Evolutionary conservation across 2,329 filamentous ascomycete species (phyloP), one percentile per base, ranked within the genome.

Genomic region (Pseudogymnoascus sp.): DNA sequence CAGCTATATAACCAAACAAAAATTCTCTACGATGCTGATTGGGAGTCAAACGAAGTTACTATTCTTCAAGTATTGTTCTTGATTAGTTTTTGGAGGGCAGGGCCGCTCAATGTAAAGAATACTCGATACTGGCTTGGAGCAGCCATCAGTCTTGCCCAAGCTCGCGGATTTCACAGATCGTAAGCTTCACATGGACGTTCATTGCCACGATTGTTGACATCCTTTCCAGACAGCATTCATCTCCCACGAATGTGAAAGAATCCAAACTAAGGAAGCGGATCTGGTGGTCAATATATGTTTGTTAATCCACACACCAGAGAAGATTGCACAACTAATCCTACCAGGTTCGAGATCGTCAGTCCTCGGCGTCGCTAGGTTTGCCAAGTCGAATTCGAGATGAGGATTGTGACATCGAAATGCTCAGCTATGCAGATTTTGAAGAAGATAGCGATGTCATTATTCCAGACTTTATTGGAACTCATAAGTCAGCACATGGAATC

Each of bases 81-180:
- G 31, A 76, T 84, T 73, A 83, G 81, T 66, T 84, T 82, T 65
- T 84, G 81, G 82, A 74, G 81, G 16, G 79, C 78, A 6, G 78
- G 78, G 0, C 79, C 81, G 0, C 73, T 75, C 0, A 77, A 80
- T 60, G 77, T 80, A n/a, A 75, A 78, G 14, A 79, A 82, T 68
- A 77, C 78, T 11, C 68, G 79, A 25, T 81, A 81, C 66, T 82
- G 80, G 80, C 70, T 82, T 1, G 79, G 78, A 0, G 77, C 78
- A 5, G 81, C 81, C 0, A 82, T 82, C 25, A 79, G 77, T 7
- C 71, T 83, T 8, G 81, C 82, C 0, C 79, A 84, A 67, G 81
- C 80, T 0, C 75, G 77, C 60, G 79, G 77, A 1, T 69, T 81
- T 3, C 78, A 81, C 66, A 73, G 78, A 4, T 70, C 70, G 12